These are phyloP conservation scores for Cadophora sp. DNA, from an alignment of 2,329 filamentous ascomycete species.

Conservation along the genomic window DNA sequence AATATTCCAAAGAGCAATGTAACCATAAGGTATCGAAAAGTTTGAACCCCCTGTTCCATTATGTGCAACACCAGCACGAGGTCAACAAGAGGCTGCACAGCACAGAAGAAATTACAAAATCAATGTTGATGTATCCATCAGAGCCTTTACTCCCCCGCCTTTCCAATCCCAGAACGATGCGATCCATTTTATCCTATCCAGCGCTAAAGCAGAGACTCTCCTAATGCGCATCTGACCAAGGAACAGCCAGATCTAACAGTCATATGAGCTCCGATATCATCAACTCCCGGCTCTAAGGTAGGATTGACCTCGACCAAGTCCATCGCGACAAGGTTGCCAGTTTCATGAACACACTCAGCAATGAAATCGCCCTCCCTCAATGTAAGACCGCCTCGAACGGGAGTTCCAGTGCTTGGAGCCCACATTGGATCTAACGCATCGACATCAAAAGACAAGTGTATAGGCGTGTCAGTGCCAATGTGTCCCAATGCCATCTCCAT, in stretches of 20 bases:
- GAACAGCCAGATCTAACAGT: conserved; percentile 92
- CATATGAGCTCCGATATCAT: conserved; percentile 73
- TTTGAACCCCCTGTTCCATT: no score
- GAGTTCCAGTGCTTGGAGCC: conserved; percentile 94
- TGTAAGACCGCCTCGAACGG: conserved; percentile 91
- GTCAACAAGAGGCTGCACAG: no score
- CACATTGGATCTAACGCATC: conserved; percentile 95
- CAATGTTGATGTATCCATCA: background rate
- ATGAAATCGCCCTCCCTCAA: conserved; percentile 97
- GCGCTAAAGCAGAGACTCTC: conserved; percentile 81
- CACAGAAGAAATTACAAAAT: background rate
- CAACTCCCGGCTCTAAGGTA: conserved; percentile 63
- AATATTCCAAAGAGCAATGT: no score
- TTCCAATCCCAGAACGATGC: background rate
- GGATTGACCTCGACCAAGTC: conserved; percentile 87
- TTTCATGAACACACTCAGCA: conserved; percentile 84
- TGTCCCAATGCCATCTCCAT: conserved; percentile 99
- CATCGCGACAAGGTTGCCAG: conserved; percentile 78
- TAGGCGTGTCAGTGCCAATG: conserved; percentile 92
- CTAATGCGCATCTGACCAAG: conserved; percentile 87
- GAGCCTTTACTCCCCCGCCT: conserved; percentile 9
- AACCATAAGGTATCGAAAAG: no score
- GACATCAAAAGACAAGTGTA: conserved; percentile 96
- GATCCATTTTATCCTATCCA: conserved; percentile 4
- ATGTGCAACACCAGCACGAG: no score